Base-by-base conservation (phyloP, 768 basidiomycete genomes). In the Suillus tomentosus region DNA sequence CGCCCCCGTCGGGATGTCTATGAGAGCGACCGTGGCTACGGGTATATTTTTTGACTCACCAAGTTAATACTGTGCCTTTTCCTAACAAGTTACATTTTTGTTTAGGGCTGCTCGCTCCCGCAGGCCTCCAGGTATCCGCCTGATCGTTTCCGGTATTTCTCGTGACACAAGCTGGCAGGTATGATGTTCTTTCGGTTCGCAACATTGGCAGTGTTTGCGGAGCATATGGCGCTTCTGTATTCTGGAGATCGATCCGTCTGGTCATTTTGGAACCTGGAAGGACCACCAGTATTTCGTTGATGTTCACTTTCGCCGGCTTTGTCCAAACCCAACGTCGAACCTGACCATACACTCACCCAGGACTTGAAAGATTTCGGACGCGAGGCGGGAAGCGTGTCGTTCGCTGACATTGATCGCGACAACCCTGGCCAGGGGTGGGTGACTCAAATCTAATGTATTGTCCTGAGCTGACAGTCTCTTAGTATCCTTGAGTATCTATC, bases 131-230 rank as follows among this genome's bases (percentile, higher is more conserved):
- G 93, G 93, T 10, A 85, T 90, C 65, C 89, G 95, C 69, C 81
- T 98, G 63, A 82, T 91, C 65, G 94, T 99, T 64, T 86, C 90
- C 45, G 94, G 94, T 62, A 86, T 99, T 68, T 93, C 95, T 69
- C 89, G 91, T 74, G 93, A 96, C 74, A 96, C 95, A 54, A 97
- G 95, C 78, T 99, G 96, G 96, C 96, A 99, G 95, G 96, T 99
- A 88, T 80, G 91, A 78, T 73, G 68, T 65, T 76, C 72, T 75
- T 73, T 74, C 70, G 64, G 66, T 69, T 66, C 65, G 56, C 65
- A 50, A 62, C 59, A 50, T 53, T 68, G 61, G 61, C 10, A 43
- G 24, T 42, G 57, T 42, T 43, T 40, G 57, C 24, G 40, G 57
- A 27, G 57, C 24, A 58, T 58, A 31, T 42, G 57, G 39, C 40